phyloP scores from a whole-genome alignment of 192 early-diverging fungal species.

The Pecoramyces ruminantium region DNA sequence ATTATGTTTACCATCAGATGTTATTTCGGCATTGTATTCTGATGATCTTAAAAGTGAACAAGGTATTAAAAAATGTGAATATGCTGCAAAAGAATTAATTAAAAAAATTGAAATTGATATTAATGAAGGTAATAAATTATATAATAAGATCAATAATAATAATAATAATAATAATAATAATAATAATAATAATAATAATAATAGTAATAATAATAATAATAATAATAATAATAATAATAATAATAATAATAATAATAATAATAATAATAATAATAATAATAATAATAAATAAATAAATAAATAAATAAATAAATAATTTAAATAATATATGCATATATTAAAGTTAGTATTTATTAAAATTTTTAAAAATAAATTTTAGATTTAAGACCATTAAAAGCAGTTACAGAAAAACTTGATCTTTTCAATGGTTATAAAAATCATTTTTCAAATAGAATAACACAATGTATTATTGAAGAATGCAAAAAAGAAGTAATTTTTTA shows the following conservation, averaged over 20 bases:
- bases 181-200: no score
- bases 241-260: not conserved
- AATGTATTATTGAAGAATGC: not conserved
- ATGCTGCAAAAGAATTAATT: not conserved
- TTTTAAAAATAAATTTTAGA: not conserved
- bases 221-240: no score
- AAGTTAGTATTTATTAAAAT: no score
- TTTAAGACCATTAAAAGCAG: not conserved
- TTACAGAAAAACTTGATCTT: not conserved
- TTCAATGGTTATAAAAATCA: not conserved
- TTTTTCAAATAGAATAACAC: not conserved
- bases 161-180: not conserved
- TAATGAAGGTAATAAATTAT: not conserved
- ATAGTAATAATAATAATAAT: not conserved
- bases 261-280: no score
- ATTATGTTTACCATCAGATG: not conserved
- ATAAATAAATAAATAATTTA: no score
- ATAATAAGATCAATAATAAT: no score
- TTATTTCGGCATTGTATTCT: not conserved
- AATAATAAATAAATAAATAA: no score
- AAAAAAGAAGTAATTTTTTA: not conserved
- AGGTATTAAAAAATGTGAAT: not conserved
- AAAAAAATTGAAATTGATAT: not conserved
- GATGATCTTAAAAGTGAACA: not conserved
- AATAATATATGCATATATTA: no score